Base-by-base conservation (phyloP, 2,329 filamentous ascomycete genomes). In the Biscogniauxia mediterranea region DNA sequence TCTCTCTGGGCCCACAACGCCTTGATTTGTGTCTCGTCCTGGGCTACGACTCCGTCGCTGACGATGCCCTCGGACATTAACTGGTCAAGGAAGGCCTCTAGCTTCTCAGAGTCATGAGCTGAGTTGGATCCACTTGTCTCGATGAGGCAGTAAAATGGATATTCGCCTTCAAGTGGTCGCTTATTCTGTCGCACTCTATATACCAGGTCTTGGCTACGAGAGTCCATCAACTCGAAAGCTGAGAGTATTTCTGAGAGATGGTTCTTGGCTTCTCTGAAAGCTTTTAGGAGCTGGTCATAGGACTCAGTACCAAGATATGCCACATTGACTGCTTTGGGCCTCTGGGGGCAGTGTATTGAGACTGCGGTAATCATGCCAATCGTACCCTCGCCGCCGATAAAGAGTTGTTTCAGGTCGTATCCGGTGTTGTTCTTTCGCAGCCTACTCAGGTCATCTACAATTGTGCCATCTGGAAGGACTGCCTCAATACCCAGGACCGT, bases 371-470 rank as follows among this genome's bases (percentile, higher is more conserved):
- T 91, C 71, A 98, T 90, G 57, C 95, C 95, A 65, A 98, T 90
- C 5, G 95, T 98, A 23, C 95, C 95, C 77, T 99, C 95, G 32
- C 89, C 91, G 53, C 95, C 95, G 70, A 99, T 96, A 75, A 99
- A 97, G 42, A 90, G 74, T 70, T 88, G 85, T 68, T 81, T 79
- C 65, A 87, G 75, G 75, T 99, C 96, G 77, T 98, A 99, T 26
- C 95, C 95, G 1, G 95, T 99, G 80, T 99, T 99, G 83, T 99
- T 98, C 83, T 99, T 99, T 68, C 95, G 88, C 61, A 99, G 82
- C 62, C 86, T 93, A 68, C 87, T 90, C 32, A 99, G 86, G 70
- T 97, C 93, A 70, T 98, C 88, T 53, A 99, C 83, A 68, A 99
- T 85, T 6, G 93, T 97, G 58, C 95, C 95, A 73, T 99, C 92